These are phyloP conservation scores for Aspergillus piperis DNA, from an alignment of 2,329 filamentous ascomycete species.

Conservation along the genomic window DNA sequence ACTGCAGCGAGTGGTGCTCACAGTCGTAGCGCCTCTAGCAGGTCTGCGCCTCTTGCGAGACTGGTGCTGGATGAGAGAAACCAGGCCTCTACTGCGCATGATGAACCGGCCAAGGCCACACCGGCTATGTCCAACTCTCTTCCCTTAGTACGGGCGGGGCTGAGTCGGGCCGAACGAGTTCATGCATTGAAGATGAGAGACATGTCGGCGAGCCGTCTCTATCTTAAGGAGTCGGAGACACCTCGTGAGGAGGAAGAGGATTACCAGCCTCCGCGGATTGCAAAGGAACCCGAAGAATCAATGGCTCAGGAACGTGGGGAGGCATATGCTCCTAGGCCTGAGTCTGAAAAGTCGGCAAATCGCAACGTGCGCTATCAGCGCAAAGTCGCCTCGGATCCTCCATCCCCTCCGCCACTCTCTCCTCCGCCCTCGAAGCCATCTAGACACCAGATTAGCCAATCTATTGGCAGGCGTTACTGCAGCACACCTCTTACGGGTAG, in stretches of 20 bases:
- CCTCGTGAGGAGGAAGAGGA: conserved; percentile 1
- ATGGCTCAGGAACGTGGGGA: neutral
- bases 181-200: conserved; percentile 32
- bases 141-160: conserved; percentile 18
- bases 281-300: neutral
- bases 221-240: conserved; percentile 15
- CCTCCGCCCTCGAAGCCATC: conserved; percentile 27
- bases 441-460: conserved; percentile 14
- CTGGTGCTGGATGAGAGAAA: neutral
- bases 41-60: conserved; percentile 1
- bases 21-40: neutral
- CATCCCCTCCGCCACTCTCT: conserved; percentile 30
- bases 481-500: conserved; percentile 16
- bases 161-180: conserved; percentile 27
- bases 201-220: conserved; percentile 27
- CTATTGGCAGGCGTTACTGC: conserved; percentile 19
- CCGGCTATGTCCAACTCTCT: conserved; percentile 7
- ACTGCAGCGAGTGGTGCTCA: conserved; percentile 7
- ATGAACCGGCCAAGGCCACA: neutral
- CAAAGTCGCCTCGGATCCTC: conserved; percentile 25
- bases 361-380: conserved; percentile 16
- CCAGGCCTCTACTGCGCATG: neutral
- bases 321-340: neutral
- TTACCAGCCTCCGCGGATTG: neutral
- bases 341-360: conserved; percentile 14